Evolutionary conservation across 108 stramenopile species (phyloP).

Genomic region (Cyclotella choctawhatcheeana): DNA sequence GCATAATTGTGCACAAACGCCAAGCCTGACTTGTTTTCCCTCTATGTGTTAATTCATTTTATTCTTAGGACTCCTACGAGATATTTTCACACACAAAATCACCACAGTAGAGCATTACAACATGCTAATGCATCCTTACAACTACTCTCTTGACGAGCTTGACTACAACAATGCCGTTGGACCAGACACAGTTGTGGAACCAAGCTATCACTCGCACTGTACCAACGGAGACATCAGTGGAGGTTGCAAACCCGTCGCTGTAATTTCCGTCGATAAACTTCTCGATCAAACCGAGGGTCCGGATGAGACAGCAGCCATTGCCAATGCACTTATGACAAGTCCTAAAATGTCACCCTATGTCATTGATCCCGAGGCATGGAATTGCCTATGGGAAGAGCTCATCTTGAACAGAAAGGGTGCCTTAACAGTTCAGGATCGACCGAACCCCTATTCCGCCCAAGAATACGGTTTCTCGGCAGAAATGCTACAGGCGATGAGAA

Average conservation of each 20-base stretch:
- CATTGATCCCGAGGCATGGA: slow-evolving; percentile 41
- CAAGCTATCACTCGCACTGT: slow-evolving; percentile 45
- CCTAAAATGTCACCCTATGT: slow-evolving; percentile 26
- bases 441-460: not conserved
- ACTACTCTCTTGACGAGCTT: slow-evolving; percentile 26
- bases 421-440: slow-evolving; percentile 7
- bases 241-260: slow-evolving; percentile 45
- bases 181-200: slow-evolving; percentile 22
- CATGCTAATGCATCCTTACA: slow-evolving; percentile 39
- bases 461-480: slow-evolving; percentile 13
- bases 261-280: slow-evolving; percentile 47
- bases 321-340: slow-evolving; percentile 20
- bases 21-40: too few species aligned
- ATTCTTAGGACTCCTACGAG: slow-evolving; percentile 36
- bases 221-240: slow-evolving; percentile 18
- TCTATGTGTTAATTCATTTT: too few species aligned
- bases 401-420: slow-evolving; percentile 33
- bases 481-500: slow-evolving; percentile 7
- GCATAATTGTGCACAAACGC: too few species aligned
- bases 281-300: slow-evolving; percentile 26
- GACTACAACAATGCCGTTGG: slow-evolving; percentile 30
- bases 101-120: slow-evolving; percentile 42
- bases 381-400: slow-evolving; percentile 43
- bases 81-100: slow-evolving; percentile 45
- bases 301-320: slow-evolving; percentile 30